Percentiles rank a stretch among this genome's conserved stretches.
Evolutionary conservation across 2,329 filamentous ascomycete species (phyloP).

Genomic region (Penicillium crustosum): DNA sequence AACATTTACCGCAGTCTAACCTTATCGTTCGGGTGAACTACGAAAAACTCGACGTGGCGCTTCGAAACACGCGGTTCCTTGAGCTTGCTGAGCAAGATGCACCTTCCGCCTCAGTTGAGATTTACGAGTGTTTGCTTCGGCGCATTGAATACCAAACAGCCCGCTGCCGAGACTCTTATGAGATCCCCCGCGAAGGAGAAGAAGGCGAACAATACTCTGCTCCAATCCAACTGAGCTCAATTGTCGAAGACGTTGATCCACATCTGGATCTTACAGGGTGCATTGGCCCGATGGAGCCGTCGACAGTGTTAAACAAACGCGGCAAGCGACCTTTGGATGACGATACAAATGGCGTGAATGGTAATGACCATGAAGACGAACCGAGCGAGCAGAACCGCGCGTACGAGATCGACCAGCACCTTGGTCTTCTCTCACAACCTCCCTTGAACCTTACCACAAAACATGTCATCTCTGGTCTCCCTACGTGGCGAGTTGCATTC

Average conservation of each 20-base stretch:
- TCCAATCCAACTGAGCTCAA: slow-evolving; percentile 36
- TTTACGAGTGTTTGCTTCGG: slow-evolving; percentile 73
- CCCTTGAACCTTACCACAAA: slow-evolving; percentile 40
- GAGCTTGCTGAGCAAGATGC: slow-evolving; percentile 69
- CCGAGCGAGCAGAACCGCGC: slow-evolving; percentile 27
- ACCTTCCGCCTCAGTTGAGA: slow-evolving; percentile 70
- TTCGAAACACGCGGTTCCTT: slow-evolving; percentile 76
- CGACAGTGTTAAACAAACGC: slow-evolving; percentile 26
- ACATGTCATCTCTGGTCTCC: slow-evolving; percentile 51
- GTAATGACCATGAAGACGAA: slow-evolving; percentile 51
- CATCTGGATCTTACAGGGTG: slow-evolving; percentile 38
- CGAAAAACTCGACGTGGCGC: slow-evolving; percentile 76
- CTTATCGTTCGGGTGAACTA: slow-evolving; percentile 78
- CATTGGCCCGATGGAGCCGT: slow-evolving; percentile 35
- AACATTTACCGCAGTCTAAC: slow-evolving; percentile 57
- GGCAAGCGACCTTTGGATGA: slow-evolving; percentile 35
- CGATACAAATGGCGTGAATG: slow-evolving; percentile 29
- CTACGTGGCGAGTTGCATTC: slow-evolving; percentile 84
- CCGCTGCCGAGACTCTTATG: slow-evolving; percentile 57
- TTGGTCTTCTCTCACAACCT: slow-evolving; percentile 52
- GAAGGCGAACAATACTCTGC: slow-evolving; percentile 42
- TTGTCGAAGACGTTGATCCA: slow-evolving; percentile 40
- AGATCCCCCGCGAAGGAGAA: slow-evolving; percentile 44
- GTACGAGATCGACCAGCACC: slow-evolving; percentile 42
- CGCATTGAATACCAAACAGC: slow-evolving; percentile 67